Evolutionary conservation across 2,329 filamentous ascomycete genomes (phyloP), one percentile per base, ranked within the genome.

Genomic region (Pestalotiopsis sp.): DNA sequence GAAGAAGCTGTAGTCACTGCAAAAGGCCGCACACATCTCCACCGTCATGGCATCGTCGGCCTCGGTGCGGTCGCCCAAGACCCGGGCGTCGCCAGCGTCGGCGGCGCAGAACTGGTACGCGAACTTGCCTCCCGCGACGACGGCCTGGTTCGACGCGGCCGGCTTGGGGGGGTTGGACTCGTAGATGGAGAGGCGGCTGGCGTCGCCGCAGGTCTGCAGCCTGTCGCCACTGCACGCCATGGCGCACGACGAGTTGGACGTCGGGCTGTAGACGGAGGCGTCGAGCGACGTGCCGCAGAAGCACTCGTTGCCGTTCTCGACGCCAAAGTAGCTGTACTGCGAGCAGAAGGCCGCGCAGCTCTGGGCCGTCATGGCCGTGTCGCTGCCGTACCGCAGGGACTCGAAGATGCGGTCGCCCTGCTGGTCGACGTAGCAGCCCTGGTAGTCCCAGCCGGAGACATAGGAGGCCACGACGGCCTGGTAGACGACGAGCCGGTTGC

Each of bases 401-500:
- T 82, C 84, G 69, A 90, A 84, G 20, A 84, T 85, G 38, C 82
- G 82, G 71, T 75, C 72, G 41, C 84, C 76, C 76, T 85, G 72
- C 71, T 86, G 87, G 73, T 89, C 84, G 68, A 81, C 79, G 67
- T 82, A 82, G 75, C 87, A 88, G 60, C 87, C 86, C 74, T 87
- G 79, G 74, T 89, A 89, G 49, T 78, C 78, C 87, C 87, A 88
- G 31, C 39, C 62, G 3, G 38, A n/a, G 1, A 55, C 80, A 14
- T 79, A 78, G 69, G 83, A 82, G 23, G 80, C 78, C 65, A 78
- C 73, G 4, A 82, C 81, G 1, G 77, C 76, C 5, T 67, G 70
- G 9, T 75, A 86, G 17, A 86, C 70, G 3, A 79, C 80, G 65
- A 86, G 75, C 27, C 80, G 77, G 68, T 78, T 76, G 20, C 77